Evolutionary conservation across 345 rosid species (phyloP).

Genomic region (Gossypium mustelinum): DNA sequence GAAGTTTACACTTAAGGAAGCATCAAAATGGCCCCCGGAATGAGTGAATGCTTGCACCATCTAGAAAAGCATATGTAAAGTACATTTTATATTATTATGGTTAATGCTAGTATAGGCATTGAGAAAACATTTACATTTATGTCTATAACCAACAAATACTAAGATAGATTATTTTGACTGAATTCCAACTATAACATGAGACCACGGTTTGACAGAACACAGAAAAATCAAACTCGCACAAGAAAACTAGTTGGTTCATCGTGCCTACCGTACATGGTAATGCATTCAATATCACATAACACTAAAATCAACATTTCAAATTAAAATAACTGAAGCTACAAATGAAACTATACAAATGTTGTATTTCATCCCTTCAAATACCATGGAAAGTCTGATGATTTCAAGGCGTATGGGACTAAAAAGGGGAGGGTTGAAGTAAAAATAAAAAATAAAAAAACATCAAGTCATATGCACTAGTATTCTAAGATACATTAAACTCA

Average conservation of each 20-base stretch:
- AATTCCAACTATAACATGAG: not conserved
- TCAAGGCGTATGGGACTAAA: not conserved
- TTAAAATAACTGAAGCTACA: not conserved
- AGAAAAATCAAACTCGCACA: not conserved
- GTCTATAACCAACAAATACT: not conserved
- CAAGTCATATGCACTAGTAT: not conserved
- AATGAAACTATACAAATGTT: not conserved
- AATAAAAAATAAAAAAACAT: not conserved
- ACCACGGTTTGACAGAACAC: not conserved
- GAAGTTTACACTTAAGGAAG: not conserved
- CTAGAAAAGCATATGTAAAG: not conserved
- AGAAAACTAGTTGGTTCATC: not conserved
- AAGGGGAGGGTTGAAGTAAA: not conserved
- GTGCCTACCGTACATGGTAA: not conserved
- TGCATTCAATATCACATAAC: not conserved
- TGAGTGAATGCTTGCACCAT: not conserved
- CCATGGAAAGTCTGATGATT: not conserved
- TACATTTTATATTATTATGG: constrained; percentile 8
- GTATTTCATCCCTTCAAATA: not conserved
- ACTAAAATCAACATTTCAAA: not conserved
- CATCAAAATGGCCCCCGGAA: not conserved
- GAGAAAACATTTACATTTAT: not conserved
- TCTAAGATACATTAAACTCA: not conserved
- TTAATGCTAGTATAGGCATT: not conserved
- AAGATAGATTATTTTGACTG: not conserved